Conservation (phyloP, 1,284 basidiomycete genomes). For the Amylostereum chailletii region DNA sequence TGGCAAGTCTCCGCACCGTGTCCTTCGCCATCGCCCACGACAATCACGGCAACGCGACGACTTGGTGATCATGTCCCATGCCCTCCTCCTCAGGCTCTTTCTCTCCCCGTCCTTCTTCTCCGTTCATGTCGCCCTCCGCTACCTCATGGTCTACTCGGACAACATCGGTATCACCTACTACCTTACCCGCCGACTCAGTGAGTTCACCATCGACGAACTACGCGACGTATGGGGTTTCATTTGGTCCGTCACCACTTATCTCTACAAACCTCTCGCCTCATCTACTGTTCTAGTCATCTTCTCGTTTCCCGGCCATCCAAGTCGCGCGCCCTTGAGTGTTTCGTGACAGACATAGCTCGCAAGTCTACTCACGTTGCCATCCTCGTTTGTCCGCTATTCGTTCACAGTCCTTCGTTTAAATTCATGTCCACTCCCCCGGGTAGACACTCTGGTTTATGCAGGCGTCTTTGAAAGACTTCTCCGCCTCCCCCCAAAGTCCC, state of each 20-base stretch:
- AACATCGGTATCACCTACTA: slow-evolving; percentile 97
- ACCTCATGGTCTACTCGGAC: slow-evolving; percentile 82
- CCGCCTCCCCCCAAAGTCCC: slow-evolving; percentile 53
- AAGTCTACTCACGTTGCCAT: slow-evolving; percentile 90
- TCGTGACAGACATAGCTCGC: slow-evolving; percentile 80
- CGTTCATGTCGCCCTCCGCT: slow-evolving; percentile 84
- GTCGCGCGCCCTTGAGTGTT: slow-evolving; percentile 86
- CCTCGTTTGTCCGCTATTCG: slow-evolving; percentile 54
- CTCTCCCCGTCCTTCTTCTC: slow-evolving; percentile 87
- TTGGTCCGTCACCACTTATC: slow-evolving; percentile 47
- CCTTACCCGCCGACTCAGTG: slow-evolving; percentile 75
- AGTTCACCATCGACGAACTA: slow-evolving; percentile 73
- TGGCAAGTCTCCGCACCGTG: background rate
- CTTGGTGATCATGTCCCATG: slow-evolving; percentile 47
- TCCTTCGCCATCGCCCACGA: background rate
- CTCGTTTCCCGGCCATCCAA: slow-evolving; percentile 85
- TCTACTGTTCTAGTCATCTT: slow-evolving; percentile 59
- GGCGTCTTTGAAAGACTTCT: slow-evolving; percentile 85
- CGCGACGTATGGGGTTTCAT: slow-evolving; percentile 96
- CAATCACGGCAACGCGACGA: background rate
- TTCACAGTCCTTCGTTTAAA: slow-evolving; percentile 13
- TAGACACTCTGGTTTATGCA: slow-evolving; percentile 99
- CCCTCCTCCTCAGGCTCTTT: slow-evolving; percentile 78
- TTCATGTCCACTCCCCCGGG: slow-evolving; percentile 2
- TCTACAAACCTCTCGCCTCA: slow-evolving; percentile 11